phyloP scores from a whole-genome alignment of 1,284 basidiomycete genomes.

The Ustilago loliicola region DNA sequence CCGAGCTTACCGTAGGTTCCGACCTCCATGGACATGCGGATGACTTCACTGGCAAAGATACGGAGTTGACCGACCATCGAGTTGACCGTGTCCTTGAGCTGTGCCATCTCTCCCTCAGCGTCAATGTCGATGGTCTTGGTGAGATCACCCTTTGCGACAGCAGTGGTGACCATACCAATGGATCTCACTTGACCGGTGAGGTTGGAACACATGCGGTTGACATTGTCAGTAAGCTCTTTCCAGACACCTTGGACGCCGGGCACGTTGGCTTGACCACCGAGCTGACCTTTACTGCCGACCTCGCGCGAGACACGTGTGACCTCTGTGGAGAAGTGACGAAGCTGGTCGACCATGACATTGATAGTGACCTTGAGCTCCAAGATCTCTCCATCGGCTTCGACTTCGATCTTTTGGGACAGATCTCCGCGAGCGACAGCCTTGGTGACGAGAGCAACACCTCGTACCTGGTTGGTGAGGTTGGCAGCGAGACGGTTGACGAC shows the following conservation, averaged over 20 bases:
- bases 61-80: slow-evolving; percentile 88
- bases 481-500: slow-evolving; percentile 70
- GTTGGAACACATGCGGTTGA: slow-evolving; percentile 92
- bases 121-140: slow-evolving; percentile 76
- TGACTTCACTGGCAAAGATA: slow-evolving; percentile 83
- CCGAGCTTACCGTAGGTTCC: slow-evolving; percentile 70
- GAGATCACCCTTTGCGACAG: slow-evolving; percentile 78
- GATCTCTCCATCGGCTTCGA: slow-evolving; percentile 96
- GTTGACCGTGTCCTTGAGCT: slow-evolving; percentile 87
- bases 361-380: slow-evolving; percentile 97
- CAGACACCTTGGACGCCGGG: slow-evolving; percentile 70
- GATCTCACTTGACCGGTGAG: slow-evolving; percentile 92
- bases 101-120: slow-evolving; percentile 92
- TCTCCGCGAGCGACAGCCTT: slow-evolving; percentile 97
- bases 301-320: slow-evolving; percentile 88
- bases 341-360: slow-evolving; percentile 92
- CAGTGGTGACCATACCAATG: slow-evolving; percentile 91
- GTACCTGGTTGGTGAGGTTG: slow-evolving; percentile 87
- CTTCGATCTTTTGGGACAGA: slow-evolving; percentile 93
- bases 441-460: slow-evolving; percentile 95
- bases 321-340: slow-evolving; percentile 91
- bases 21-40: slow-evolving; percentile 70
- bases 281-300: slow-evolving; percentile 61
- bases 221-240: slow-evolving; percentile 74
- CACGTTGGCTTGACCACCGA: slow-evolving; percentile 70